Percentiles rank a stretch among this genome's conserved stretches.
Conservation (phyloP, 2,329 filamentous ascomycete species). For the Plenodomus lindquistii region DNA sequence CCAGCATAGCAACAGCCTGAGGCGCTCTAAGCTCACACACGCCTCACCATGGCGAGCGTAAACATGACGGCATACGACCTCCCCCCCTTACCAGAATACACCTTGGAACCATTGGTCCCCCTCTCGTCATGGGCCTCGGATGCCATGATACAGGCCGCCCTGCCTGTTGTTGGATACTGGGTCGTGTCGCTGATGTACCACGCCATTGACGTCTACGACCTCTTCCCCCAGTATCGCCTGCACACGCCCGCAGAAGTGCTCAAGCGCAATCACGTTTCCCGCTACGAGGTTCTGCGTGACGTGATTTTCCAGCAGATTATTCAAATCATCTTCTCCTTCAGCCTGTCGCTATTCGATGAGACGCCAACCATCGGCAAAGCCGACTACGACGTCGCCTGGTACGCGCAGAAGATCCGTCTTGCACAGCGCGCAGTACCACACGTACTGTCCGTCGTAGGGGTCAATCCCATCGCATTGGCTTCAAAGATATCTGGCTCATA, state of each 20-base stretch:
- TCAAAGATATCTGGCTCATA: conserved; percentile 73
- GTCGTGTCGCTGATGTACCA: conserved; percentile 83
- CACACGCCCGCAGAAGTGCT: conserved; percentile 92
- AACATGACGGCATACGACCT: conserved; percentile 61
- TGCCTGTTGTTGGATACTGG: conserved; percentile 89
- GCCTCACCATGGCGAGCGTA: conserved; percentile 50
- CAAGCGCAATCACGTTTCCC: conserved; percentile 82
- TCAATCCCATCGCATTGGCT: conserved; percentile 76
- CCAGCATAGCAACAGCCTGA: conserved; percentile 1
- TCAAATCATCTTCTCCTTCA: conserved; percentile 72
- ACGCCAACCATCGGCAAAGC: conserved; percentile 75
- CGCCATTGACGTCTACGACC: conserved; percentile 78
- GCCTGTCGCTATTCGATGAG: conserved; percentile 73
- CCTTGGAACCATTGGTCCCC: conserved; percentile 68
- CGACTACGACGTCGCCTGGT: conserved; percentile 84
- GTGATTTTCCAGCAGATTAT: conserved; percentile 91
- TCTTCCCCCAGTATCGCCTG: conserved; percentile 88
- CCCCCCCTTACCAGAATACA: conserved; percentile 85
- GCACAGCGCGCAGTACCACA: conserved; percentile 77
- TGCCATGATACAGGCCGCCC: conserved; percentile 73
- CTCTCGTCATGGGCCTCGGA: conserved; percentile 80
- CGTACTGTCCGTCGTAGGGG: conserved; percentile 70
- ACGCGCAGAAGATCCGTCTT: conserved; percentile 80
- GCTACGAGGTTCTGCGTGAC: conserved; percentile 85
- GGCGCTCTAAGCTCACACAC: background rate